Evolutionary conservation across 768 basidiomycete species (phyloP), one percentile per base, ranked within the genome.

Genomic region (Mycena polygramma): DNA sequence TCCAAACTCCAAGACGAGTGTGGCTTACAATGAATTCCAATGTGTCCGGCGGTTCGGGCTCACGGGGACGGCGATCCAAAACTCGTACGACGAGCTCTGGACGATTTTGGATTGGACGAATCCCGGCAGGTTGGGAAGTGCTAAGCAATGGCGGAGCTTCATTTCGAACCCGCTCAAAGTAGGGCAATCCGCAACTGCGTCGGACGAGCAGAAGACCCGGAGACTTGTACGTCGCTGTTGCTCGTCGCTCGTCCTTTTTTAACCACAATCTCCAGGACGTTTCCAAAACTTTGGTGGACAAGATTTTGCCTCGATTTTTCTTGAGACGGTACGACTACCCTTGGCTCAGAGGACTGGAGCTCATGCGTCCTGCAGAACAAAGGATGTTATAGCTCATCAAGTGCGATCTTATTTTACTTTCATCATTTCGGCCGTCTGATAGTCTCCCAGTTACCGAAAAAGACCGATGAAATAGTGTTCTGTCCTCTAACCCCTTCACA

Each of bases 61-160:
- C 53, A 98, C 96, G 0, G 96, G 94, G 22, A 91, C 92, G 19
- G 84, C 87, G 36, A 85, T 86, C 43, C 97, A 99, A 76, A 99
- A 98, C 74, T 88, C 90, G 0, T 96, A 97, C 76, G 87, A 89
- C 51, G 97, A 99, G 78, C 83, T 98, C 74, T 97, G 95, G 93
- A 94, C 94, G 1, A 90, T 99, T 41, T 81, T 98, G 39, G 90
- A 97, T 76, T 98, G 95, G 93, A 92, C 92, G n/a, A 93, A 91
- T 69, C 95, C 96, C 0, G 94, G 91, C 0, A 82, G 83, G 30
- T 79, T 97, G 11, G 97, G 97, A 0, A 90, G 89, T 0, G 77
- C 82, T 35, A 85, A 84, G 39, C 90, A 98, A 71, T 99, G 96
- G 96, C 87, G 90, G 52, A 85, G 85, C 6, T 92, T 86, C 71